phyloP scores from a whole-genome alignment of 2,329 filamentous ascomycete genomes.

The Colletotrichum sublineola region DNA sequence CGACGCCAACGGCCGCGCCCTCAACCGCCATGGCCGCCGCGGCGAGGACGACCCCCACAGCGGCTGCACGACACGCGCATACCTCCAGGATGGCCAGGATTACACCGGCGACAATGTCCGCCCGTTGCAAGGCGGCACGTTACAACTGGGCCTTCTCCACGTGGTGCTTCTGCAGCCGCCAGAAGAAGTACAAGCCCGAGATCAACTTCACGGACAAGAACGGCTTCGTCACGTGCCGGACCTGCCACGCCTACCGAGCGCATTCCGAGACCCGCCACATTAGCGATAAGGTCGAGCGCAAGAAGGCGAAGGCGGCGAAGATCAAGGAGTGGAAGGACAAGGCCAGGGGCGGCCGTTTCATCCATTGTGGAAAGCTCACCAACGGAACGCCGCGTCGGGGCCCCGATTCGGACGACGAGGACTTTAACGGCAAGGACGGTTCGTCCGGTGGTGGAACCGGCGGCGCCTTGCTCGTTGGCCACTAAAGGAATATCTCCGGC shows the following conservation, averaged over 20 bases:
- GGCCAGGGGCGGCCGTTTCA: neutral
- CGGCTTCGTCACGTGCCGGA: neutral
- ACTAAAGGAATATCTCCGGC: neutral
- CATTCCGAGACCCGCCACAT: neutral
- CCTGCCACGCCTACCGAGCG: neutral
- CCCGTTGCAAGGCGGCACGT: constrained; percentile 5
- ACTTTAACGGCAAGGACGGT: neutral
- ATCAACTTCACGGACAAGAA: neutral
- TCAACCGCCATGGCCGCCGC: neutral
- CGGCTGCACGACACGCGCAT: neutral
- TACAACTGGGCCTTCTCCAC: neutral
- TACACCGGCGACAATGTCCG: neutral
- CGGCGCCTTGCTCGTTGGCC: constrained; percentile 1
- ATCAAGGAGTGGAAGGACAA: neutral
- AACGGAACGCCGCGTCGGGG: neutral
- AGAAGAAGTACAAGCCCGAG: neutral
- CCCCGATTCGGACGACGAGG: constrained; percentile 17
- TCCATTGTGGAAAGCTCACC: neutral
- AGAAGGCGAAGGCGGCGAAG: neutral
- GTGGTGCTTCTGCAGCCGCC: constrained; percentile 10
- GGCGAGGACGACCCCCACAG: neutral
- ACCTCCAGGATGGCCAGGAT: neutral
- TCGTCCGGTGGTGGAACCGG: constrained; percentile 7
- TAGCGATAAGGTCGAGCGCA: neutral
- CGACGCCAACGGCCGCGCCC: neutral